phyloP scores from a whole-genome alignment of 1,139 yeast genomes.

The Yamadazyma oceani region DNA sequence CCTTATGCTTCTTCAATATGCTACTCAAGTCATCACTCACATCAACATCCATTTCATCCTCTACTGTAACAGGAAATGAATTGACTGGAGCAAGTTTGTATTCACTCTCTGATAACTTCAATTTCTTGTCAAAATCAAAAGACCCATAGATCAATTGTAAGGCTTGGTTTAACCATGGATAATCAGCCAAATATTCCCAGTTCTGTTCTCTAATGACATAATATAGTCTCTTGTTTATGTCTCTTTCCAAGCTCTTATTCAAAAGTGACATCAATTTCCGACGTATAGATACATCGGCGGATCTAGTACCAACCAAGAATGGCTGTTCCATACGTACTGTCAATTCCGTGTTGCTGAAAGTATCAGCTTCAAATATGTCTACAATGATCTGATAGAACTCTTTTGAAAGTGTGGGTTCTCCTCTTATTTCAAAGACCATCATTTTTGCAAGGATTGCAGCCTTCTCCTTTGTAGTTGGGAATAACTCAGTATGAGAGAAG shows the following conservation, averaged over 20 bases:
- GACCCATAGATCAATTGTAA: conserved; percentile 83
- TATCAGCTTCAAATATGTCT: conserved; percentile 82
- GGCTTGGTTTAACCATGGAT: conserved; percentile 95
- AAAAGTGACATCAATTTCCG: conserved; percentile 78
- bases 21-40: conserved; percentile 22
- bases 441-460: conserved; percentile 92
- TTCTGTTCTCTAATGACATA: conserved; percentile 90
- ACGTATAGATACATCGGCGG: conserved; percentile 75
- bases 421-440: conserved; percentile 89
- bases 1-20: conserved; percentile 50
- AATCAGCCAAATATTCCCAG: conserved; percentile 94
- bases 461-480: conserved; percentile 94
- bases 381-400: conserved; percentile 85
- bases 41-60: conserved; percentile 30
- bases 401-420: conserved; percentile 76
- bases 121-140: conserved; percentile 51
- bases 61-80: conserved; percentile 38
- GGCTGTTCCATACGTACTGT: conserved; percentile 98
- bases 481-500: conserved; percentile 75
- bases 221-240: conserved; percentile 74
- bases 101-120: conserved; percentile 49
- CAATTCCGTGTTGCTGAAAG: conserved; percentile 80
- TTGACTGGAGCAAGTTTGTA: conserved; percentile 57
- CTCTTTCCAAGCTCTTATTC: conserved; percentile 76
- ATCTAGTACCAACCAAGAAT: conserved; percentile 87